Percentiles rank a stretch among this genome's conserved stretches.
These are phyloP conservation scores for Gentiana macrophylla DNA, from an alignment of 257 asterid species.

Conservation along the genomic window DNA sequence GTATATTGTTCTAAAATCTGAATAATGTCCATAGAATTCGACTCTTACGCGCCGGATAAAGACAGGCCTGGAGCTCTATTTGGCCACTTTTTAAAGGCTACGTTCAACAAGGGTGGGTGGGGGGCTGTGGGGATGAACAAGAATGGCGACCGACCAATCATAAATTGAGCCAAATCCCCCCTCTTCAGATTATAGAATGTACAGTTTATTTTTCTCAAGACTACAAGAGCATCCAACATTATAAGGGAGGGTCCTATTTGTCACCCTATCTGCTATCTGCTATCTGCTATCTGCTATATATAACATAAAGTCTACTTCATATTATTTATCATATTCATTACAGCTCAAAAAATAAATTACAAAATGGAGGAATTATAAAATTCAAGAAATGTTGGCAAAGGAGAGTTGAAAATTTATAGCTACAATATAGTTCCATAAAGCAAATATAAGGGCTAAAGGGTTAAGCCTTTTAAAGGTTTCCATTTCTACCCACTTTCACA, in stretches of 20 bases:
- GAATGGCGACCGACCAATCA: too few species aligned
- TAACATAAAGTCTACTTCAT: conserved; percentile 7
- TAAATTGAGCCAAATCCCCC: too few species aligned
- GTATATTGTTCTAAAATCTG: too few species aligned
- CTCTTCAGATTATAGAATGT: too few species aligned
- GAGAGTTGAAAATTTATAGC: conserved; percentile 14
- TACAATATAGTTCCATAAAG: conserved; percentile 15
- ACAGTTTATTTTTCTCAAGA: too few species aligned
- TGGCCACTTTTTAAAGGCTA: too few species aligned
- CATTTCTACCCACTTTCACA: conserved; percentile 11
- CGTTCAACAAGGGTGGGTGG: too few species aligned
- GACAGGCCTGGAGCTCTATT: too few species aligned
- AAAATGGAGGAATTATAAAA: neutral
- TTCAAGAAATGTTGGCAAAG: conserved; percentile 1
- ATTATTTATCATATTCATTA: neutral
- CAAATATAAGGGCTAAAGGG: conserved; percentile 19
- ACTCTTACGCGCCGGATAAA: too few species aligned
- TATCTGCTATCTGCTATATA: conserved; percentile 2
- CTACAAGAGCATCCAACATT: too few species aligned
- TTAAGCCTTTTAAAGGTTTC: conserved; percentile 12
- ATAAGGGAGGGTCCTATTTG: conserved; percentile 6
- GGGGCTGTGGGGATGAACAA: too few species aligned
- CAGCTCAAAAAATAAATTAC: neutral
- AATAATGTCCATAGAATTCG: too few species aligned
- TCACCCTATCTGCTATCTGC: conserved; percentile 7